Base-by-base conservation (phyloP, 2,329 filamentous ascomycete species). In the Alternaria angustiovoidea region DNA sequence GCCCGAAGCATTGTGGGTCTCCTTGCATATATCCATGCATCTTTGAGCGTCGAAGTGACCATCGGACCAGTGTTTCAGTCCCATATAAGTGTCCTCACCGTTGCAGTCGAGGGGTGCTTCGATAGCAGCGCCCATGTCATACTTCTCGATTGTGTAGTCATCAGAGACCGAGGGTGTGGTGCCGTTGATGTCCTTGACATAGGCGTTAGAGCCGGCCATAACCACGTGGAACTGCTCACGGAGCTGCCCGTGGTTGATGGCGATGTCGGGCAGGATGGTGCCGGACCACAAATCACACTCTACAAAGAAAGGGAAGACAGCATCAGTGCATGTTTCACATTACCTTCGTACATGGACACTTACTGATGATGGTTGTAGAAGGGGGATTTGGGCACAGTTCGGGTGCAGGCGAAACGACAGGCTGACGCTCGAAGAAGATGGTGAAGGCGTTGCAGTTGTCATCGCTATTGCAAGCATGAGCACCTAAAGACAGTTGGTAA, bases 81-180 rank as follows among this genome's bases (percentile, higher is more conserved):
- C 70, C 56, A 77, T 69, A 61, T 66, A 72, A 9, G 59, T 75
- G 51, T 76, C 64, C 3, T 59, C 26, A 22, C 60, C 61, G 42
- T 67, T 62, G 69, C 72, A 76, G 68, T 76, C 73, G 16, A 64
- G 57, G 18, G 69, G 73, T 7, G 73, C 74, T 51, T 73, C 64
- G 48, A 78, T 77, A 38, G 74, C 69, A 34, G 61, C 65, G 22
- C 67, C 67, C 20, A 43, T 28, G 22, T 60, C 64, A 49, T 57
- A 48, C 32, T 49, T 18, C 26, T 54, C 66, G 62, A 71, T 54
- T 16, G 30, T n/a, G 36, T 46, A 70, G 18, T 26, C 44, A 6
- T 26, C 41, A 20, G 32, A 39, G 16, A 60, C 9, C 24, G 24
- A 24, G 30, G 51, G 43, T 1, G 38, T 26, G 20, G 46, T 18